Base-by-base conservation (phyloP, 2,329 filamentous ascomycete genomes). In the Aspergillus quadrilineatus region DNA sequence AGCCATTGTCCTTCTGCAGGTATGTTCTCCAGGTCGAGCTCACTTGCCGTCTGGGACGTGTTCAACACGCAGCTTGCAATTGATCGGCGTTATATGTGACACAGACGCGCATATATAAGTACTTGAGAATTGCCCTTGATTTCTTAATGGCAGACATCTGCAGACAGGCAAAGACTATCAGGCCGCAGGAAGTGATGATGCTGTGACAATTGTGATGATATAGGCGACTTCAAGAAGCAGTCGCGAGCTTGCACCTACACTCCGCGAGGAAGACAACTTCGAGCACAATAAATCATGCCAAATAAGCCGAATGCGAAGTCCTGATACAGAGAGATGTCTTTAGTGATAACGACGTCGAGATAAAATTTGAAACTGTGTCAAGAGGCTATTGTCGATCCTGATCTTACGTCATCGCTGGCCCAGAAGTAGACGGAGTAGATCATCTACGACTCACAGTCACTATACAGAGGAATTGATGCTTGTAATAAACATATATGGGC, bases 1-100 rank as follows among this genome's bases (percentile, higher is more conserved):
- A 29, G 53, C 28, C 62, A 65, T 66, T 28, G 41, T 39, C 17
- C 12, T 43, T 14, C 6, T 12, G 0, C 3, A 10, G 12, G 10
- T 30, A 9, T 14, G 3, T 28, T n/a, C 32, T 17, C 39, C 39
- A 22, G 28, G 26, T 43, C 10, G 12, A 22, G 14, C 30, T 29
- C 53, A 50, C 29, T 44, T 30, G 53, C 32, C n/a, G 26, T 15
- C 9, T 37, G 14, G 8, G 32, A 34, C 7, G 32, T 12, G 34
- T 37, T 14, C 14, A 14, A 37, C 34, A 14, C 4, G 7, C 34
- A 34, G 36, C 37, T 48, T 9, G 47, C 34, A 50, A 30, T 56
- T 8, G 22, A 26, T 39, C 22, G 12, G 15, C 6, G 12, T 28
- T 17, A 22, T 32, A 6, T 15, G 49, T 56, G n/a, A 41, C 37